Evolutionary conservation across 352 stramenopile genomes (phyloP), one percentile per base, ranked within the genome.

Genomic region (Blastocystis sp.): DNA sequence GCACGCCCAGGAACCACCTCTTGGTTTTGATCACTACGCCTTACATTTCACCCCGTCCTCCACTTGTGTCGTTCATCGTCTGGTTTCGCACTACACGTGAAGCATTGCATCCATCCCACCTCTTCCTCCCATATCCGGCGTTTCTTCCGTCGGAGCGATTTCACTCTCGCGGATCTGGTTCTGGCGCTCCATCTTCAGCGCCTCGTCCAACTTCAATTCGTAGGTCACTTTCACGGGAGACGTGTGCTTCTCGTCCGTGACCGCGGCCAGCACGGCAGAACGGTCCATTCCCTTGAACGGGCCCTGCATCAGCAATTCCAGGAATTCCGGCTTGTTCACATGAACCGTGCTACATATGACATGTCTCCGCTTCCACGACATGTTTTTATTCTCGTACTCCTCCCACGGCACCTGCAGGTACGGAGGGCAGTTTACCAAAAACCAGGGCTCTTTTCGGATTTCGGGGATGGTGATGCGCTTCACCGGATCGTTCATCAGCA

Each of bases 401-500:
- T 89, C 59, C 81, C 88, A 89, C 86, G 97, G 94, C 66, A 98
- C 92, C 41, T 76, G 81, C 19, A 99, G 91, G 90, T 99, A 99
- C 2, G 94, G 94, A 45, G 97, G 97, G 9, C 99, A 91, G 82
- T 98, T 97, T 88, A 97, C 95, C 90, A 97, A 94, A 90, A 99
- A 99, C 96, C 96, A 99, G 3, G 96, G 95, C 89, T 99, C 96
- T 82, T 97, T 92, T 64, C 96, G 92, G 91, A 99, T 98, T 90
- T 98, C 96, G 2, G 95, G 92, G 87, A 99, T 98, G 43, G 96
- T 99, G 86, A 99, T 98, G 28, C 96, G 93, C 91, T 98, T 98
- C 94, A 98, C 98, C 1, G 97, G 97, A 89, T 99, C 97, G 28
- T 99, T 96, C 77, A 98, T 94, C 19, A 99, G 92, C 96, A 99